These are phyloP conservation scores for Xerocomus subilludens DNA, from an alignment of 1,284 basidiomycete genomes.

Conservation along the genomic window DNA sequence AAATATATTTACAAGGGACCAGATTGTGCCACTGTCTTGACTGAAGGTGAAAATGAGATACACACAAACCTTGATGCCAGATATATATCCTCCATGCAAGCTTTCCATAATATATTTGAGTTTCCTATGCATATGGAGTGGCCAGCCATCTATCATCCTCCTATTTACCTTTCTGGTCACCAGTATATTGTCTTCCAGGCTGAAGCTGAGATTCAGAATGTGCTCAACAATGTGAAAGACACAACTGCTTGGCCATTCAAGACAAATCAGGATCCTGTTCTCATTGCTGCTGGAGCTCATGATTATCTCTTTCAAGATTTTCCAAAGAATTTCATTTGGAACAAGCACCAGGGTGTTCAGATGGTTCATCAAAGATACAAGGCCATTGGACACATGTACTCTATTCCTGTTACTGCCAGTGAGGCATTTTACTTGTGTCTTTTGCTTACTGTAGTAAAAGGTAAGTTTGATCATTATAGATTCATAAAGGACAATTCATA, in stretches of 20 bases:
- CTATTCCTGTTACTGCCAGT: slow-evolving; percentile 41
- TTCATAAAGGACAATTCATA: no score
- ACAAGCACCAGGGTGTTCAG: not conserved
- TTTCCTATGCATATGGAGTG: slow-evolving; percentile 39
- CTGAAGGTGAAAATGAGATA: slow-evolving; percentile 30
- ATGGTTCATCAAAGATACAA: not conserved
- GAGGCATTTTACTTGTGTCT: slow-evolving; percentile 54
- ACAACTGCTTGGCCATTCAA: no score
- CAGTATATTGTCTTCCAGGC: slow-evolving; percentile 55
- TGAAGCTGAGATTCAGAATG: slow-evolving; percentile 17
- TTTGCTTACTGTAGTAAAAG: slow-evolving; percentile 53
- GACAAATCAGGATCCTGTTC: no score
- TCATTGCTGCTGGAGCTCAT: slow-evolving; percentile 47
- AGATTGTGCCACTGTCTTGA: slow-evolving; percentile 48
- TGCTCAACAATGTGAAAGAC: no score
- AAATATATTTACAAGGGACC: slow-evolving; percentile 61
- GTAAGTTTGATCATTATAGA: not conserved
- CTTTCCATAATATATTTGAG: slow-evolving; percentile 38
- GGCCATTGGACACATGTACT: slow-evolving; percentile 55
- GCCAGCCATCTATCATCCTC: slow-evolving; percentile 32
- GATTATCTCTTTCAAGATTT: slow-evolving; percentile 59
- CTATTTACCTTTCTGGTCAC: slow-evolving; percentile 41
- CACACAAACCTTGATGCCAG: slow-evolving; percentile 39
- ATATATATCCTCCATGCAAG: slow-evolving; percentile 36
- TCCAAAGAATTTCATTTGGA: slow-evolving; percentile 48